phyloP scores from a whole-genome alignment of 1,284 basidiomycete genomes.

The Acaromyces ingoldii region DNA sequence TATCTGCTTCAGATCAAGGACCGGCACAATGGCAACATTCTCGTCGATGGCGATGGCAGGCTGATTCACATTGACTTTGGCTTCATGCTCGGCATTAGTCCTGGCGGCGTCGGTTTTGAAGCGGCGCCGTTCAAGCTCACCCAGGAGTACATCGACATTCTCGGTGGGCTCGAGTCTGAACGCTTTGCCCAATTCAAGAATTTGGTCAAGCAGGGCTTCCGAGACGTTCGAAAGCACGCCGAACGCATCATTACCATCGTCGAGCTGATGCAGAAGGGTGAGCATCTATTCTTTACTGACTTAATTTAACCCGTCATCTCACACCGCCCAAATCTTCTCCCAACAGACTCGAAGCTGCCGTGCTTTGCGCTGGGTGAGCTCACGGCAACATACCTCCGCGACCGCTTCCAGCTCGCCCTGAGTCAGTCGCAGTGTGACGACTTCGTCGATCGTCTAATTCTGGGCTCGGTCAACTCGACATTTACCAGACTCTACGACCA shows the following conservation, averaged over 20 bases:
- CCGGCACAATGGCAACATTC: slow-evolving; percentile 96
- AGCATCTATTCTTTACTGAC: too few relatives aligned
- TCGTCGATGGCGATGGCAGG: slow-evolving; percentile 90
- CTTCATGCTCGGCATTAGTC: slow-evolving; percentile 86
- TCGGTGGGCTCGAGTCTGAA: slow-evolving; percentile 76
- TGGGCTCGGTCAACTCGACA: slow-evolving; percentile 41
- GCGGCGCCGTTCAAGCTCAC: slow-evolving; percentile 97
- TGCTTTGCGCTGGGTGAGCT: slow-evolving; percentile 90
- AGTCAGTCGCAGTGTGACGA: slow-evolving; percentile 82
- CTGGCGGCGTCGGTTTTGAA: slow-evolving; percentile 91
- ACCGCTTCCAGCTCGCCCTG: slow-evolving; percentile 86
- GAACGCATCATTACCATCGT: slow-evolving; percentile 93
- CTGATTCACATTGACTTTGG: slow-evolving; percentile 97
- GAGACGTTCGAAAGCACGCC: slow-evolving; percentile 89
- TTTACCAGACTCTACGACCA: slow-evolving; percentile 49
- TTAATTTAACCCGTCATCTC: too few relatives aligned
- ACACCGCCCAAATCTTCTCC: background rate
- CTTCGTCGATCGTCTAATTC: slow-evolving; percentile 59
- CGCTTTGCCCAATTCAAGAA: slow-evolving; percentile 79
- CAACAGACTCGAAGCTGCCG: slow-evolving; percentile 77
- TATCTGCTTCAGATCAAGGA: slow-evolving; percentile 98
- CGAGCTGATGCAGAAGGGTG: slow-evolving; percentile 91
- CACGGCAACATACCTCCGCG: slow-evolving; percentile 75
- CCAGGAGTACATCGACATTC: slow-evolving; percentile 90
- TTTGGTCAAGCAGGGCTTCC: slow-evolving; percentile 87